A percentile compares a stretch with the other conserved stretches of the same genome.
These are phyloP conservation scores for Ambispora gerdemannii DNA, from an alignment of 192 early-diverging fungal genomes.

Conservation along the genomic window DNA sequence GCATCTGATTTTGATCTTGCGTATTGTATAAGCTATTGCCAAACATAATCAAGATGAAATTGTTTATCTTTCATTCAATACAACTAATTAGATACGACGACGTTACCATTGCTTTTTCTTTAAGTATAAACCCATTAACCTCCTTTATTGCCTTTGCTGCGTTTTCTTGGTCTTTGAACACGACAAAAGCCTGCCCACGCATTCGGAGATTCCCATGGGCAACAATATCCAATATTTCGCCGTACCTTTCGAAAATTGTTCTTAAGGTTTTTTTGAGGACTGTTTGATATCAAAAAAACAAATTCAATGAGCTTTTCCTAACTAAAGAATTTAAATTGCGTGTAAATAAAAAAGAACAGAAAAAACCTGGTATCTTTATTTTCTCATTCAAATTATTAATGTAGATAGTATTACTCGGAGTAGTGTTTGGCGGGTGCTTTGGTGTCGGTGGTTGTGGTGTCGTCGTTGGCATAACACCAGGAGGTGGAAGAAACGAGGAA, in stretches of 20 bases:
- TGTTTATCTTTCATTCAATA: neutral
- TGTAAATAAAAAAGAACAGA: constrained; percentile 1
- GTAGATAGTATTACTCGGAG: constrained; percentile 70
- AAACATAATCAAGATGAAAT: neutral
- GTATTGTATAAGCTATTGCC: constrained; percentile 50
- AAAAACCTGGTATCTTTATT: constrained; percentile 58
- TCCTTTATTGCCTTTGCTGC: constrained; percentile 78
- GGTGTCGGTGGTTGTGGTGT: constrained; percentile 31
- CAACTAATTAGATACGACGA: neutral
- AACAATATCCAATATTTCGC: constrained; percentile 77
- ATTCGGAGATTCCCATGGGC: constrained; percentile 76
- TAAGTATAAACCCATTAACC: constrained; percentile 80
- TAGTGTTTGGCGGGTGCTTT: constrained; percentile 60
- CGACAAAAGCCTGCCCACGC: constrained; percentile 94
- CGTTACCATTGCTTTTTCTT: constrained; percentile 77
- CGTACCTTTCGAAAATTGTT: constrained; percentile 80
- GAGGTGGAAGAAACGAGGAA: no score
- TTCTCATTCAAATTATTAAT: constrained; percentile 81
- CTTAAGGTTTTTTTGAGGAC: constrained; percentile 70
- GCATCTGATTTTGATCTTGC: constrained; percentile 55
- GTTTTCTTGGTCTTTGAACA: constrained; percentile 67
- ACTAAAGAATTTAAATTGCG: no score
- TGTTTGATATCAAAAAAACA: constrained; percentile 31
- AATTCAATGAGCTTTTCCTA: no score
- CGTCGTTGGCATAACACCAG: neutral